Evolutionary conservation across 1,284 basidiomycete genomes (phyloP), one percentile per base, ranked within the genome.

Genomic region (Ceratobasidium papillatum): DNA sequence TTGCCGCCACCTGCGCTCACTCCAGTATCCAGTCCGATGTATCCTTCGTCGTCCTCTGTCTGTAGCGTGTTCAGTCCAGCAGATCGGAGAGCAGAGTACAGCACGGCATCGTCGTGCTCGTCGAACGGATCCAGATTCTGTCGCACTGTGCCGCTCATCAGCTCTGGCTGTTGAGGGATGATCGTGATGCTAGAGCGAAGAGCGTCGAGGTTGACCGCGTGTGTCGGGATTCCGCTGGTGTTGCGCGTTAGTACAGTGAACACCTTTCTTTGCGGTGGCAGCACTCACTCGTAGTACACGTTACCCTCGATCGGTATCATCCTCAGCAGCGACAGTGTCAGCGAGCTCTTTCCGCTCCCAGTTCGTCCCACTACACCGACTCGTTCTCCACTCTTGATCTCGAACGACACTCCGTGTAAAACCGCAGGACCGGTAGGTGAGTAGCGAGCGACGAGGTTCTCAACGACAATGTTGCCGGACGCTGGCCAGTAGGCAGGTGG

Each of bases 321-420:
- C 0, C 84, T 82, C 4, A 84, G 78, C 0, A 84, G 78, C 0
- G 83, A 82, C 32, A 85, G 77, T 2, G 82, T 82, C 56, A 87
- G 76, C 4, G 85, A 87, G 56, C 85, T 86, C 83, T 94, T 93
- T 64, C 91, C 92, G 77, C 88, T 90, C 14, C 92, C 92, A 0
- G 91, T 93, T 36, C 92, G 85, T 25, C 92, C 92, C 25, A 91
- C 89, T 66, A 91, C 87, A 56, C 90, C 90, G 52, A 91, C 83
- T 47, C 88, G 85, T 78, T 90, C 86, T 25, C 90, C 90, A 43
- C 87, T 84, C 69, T 85, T 85, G 75, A 91, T 84, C 69, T 83
- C 81, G 79, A 91, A 87, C 17, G 85, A 84, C 27, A 91, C 78
- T 63, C 87, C 81, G 72, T 89, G 56, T 7, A 63, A 38, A 0